Base-by-base conservation (phyloP, 352 stramenopile genomes). In the Globisporangium acanthophoron region DNA sequence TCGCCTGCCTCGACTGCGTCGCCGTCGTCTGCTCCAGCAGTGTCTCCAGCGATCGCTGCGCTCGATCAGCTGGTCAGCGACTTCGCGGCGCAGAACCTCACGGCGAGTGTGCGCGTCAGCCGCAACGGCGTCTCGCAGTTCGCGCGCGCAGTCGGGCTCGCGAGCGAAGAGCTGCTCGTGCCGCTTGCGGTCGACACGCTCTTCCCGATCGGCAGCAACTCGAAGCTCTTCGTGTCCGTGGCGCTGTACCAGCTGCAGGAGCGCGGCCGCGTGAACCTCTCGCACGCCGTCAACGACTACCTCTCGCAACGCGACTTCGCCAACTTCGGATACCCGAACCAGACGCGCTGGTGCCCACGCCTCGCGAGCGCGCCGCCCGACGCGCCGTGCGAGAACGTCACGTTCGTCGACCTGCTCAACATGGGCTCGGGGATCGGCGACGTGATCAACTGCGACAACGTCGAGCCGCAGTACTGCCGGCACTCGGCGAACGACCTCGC, bases 191-290 rank as follows among this genome's bases (percentile, higher is more conserved):
- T 53, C 11, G 56, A 76, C 56, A 78, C 62, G 37, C 63, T 86
- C 45, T 88, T 88, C 56, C 71, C 74, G 8, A 70, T 88, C 58
- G 78, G 71, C 9, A 75, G 75, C 20, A 77, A 88, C 57, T 69
- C 76, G 11, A 80, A 88, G 54, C 70, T 88, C 18, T 76, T 88
- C 33, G 62, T 64, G 12, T 58, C 75, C 2, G 67, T 84, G 15
- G 67, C 75, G 31, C 60, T 85, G 59, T 70, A 85, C 45, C 78
- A 88, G 47, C 63, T 88, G 49, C 71, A 88, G 57, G 78, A 88
- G 59, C 62, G 64, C 40, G 63, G 63, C 0, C 29, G 52, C 18
- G 75, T 85, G 13, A 62, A 78, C 5, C 52, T 88, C 12, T 56
- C 69, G 5, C 35, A 59, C 2, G 48, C 73, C 0, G 66, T 88